A percentile compares a stretch with the other conserved stretches of the same genome.
Conservation (phyloP, 1,139 yeast species). For the Candida dubliniensis region DNA sequence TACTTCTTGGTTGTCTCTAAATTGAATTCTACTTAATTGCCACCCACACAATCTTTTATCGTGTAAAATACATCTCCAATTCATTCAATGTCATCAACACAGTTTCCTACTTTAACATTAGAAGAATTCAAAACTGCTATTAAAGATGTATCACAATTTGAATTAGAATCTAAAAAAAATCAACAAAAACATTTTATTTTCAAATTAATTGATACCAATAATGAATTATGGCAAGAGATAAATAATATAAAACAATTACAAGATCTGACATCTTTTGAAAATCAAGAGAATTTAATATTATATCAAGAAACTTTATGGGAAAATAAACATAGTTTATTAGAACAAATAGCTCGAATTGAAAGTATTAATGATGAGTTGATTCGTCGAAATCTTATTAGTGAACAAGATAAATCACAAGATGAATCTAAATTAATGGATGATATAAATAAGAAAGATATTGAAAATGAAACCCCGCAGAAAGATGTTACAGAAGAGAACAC, state of each 20-base stretch:
- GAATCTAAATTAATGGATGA: conserved; percentile 11
- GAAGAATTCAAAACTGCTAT: conserved; percentile 30
- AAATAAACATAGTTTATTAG: conserved; percentile 30
- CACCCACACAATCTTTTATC: not conserved
- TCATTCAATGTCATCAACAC: conserved; percentile 1
- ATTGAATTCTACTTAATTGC: not conserved
- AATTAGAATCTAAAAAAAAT: conserved; percentile 12
- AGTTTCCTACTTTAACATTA: conserved; percentile 8
- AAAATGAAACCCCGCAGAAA: conserved; percentile 7
- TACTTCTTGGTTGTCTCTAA: no score
- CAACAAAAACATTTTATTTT: conserved; percentile 13
- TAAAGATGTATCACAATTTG: conserved; percentile 22
- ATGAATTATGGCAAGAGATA: conserved; percentile 29
- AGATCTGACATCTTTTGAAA: conserved; percentile 11
- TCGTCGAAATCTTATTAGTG: conserved; percentile 24
- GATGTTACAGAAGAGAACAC: not conserved
- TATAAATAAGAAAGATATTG: conserved; percentile 5
- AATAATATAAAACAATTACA: conserved; percentile 9
- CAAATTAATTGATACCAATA: conserved; percentile 36
- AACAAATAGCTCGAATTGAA: conserved; percentile 26
- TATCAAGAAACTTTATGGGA: conserved; percentile 35
- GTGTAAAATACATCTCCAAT: no score
- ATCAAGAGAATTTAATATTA: conserved; percentile 25
- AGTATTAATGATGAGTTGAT: conserved; percentile 27
- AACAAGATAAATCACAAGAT: conserved; percentile 9